Evolutionary conservation across 345 rosid genomes (phyloP), one percentile per base, ranked within the genome.

Genomic region (Draba incana): DNA sequence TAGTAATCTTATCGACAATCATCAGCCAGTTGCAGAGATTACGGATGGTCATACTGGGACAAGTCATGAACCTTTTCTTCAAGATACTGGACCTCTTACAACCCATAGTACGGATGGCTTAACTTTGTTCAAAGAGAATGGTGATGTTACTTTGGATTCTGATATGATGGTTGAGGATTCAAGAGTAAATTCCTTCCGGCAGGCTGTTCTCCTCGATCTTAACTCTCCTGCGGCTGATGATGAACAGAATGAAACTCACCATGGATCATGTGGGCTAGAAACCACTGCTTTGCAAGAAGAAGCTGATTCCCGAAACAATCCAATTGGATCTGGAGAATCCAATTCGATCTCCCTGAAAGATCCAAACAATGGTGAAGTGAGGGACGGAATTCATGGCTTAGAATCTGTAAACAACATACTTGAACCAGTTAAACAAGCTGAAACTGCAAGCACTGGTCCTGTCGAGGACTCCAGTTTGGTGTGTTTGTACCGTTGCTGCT

Each of bases 401-500:
- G 44, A 53, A 57, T 68, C 72, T 52, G 66, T 61, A 35, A 60
- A 70, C 72, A 61, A 53, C 23, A 48, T 58, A 15, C 58, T 74
- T 14, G 49, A 67, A 41, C 41, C 57, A 53, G 57, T 39, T 39
- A 77, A 62, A 23, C 54, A 66, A 45, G 43, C 27, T 44, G 79
- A 61, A 43, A 68, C 57, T 44, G 62, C 76, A 72, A 58, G 60
- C 16, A 11, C 61, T 55, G 30, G 13, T 43, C 70, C 54, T 60
- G 57, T 74, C 15, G 70, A 75, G 62, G 86, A 73, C 43, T 70
- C 80, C 54, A 76, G 58, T 38, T 39, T 74, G 25, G 58, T 70
- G 30, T 94, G 97, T 75, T 51, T 76, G 13, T 94, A 90, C 71
- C 81, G 35, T 39, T 87, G 92, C 78, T 94, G 99, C 76, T 64